Base-by-base conservation (phyloP, 129 eudicot genomes). In the Centrapalus pauciflorus region DNA sequence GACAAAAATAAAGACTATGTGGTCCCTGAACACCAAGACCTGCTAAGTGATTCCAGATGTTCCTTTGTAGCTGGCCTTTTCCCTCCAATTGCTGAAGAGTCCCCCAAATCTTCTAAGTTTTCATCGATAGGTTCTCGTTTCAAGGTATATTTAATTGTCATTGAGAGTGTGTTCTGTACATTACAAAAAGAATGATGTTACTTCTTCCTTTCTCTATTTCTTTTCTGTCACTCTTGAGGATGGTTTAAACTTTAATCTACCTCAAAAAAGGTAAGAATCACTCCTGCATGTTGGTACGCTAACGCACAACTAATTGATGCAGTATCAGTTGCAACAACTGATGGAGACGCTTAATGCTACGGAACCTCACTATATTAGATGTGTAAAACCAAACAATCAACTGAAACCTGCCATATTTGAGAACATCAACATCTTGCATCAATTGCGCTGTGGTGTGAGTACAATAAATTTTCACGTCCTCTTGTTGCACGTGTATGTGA, bases 381-480 rank as follows among this genome's bases (percentile, higher is more conserved):
- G 99, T 70, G 92, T 94, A 50, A 94, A 94, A 86, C 99, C 99
- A 38, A 94, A 94, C 71, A 94, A 94, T 75, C 90, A 82, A 74
- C 90, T 89, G 32, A 84, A 94, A 76, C 99, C 99, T 41, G 86
- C 95, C 48, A 60, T 89, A 77, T 94, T 94, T 82, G 99, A 94
- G 81, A 94, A 94, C 55, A 78, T 58, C 63, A 94, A 84, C 75
- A 84, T 94, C 78, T 76, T 94, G 87, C 99, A 89, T 71, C 99
- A 94, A 76, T 63, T 94, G 71, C 96, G 99, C 24, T 94, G 99
- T 82, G 99, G 99, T 62, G 99, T 94, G 83, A 89, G 99, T 89
- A 60, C 51, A 32, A 64, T 59, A 51, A 25, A 58, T 7, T 64
- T 24, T 34, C 10, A 27, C 21, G 28, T 38, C 23, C 34, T 24